These are phyloP conservation scores for Crithidia mellificae DNA, from an alignment of 208 protist genomes.

Conservation along the genomic window DNA sequence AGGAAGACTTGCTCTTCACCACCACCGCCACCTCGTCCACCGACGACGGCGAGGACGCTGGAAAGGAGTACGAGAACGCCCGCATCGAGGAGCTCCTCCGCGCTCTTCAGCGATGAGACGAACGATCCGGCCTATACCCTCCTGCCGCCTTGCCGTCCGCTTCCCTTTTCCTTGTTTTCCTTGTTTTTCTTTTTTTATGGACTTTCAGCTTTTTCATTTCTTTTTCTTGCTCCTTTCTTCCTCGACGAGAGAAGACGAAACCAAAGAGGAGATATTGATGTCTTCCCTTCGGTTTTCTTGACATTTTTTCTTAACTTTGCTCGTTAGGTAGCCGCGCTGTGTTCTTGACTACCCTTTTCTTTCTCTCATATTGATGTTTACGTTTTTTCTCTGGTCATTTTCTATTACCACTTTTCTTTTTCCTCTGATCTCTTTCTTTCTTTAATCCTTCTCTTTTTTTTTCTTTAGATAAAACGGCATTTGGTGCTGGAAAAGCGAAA, in stretches of 20 bases:
- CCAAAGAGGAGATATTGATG: conserved; percentile 3
- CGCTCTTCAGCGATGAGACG: conserved; percentile 20
- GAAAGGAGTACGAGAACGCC: conserved; percentile 33
- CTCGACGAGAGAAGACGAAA: background rate
- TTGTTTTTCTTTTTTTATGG: too few relatives aligned
- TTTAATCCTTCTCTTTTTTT: background rate
- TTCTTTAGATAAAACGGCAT: background rate
- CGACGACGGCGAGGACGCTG: conserved; percentile 22
- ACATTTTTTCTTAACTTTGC: background rate
- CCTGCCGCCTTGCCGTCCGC: background rate
- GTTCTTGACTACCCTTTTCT: background rate
- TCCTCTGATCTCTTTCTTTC: background rate
- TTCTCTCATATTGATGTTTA: background rate
- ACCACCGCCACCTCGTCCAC: conserved; percentile 11
- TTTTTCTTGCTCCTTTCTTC: background rate
- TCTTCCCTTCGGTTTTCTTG: background rate
- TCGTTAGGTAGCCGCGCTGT: background rate
- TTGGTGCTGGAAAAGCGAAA: background rate
- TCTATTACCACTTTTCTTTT: background rate
- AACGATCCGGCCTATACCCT: background rate
- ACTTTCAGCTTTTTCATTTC: too few relatives aligned
- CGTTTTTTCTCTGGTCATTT: background rate
- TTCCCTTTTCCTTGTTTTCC: conserved; percentile 1
- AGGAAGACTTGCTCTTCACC: conserved; percentile 22
- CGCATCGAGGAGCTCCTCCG: conserved; percentile 36